Evolutionary conservation across 2,329 filamentous ascomycete genomes (phyloP).

Genomic region (Biscogniauxia marginata): DNA sequence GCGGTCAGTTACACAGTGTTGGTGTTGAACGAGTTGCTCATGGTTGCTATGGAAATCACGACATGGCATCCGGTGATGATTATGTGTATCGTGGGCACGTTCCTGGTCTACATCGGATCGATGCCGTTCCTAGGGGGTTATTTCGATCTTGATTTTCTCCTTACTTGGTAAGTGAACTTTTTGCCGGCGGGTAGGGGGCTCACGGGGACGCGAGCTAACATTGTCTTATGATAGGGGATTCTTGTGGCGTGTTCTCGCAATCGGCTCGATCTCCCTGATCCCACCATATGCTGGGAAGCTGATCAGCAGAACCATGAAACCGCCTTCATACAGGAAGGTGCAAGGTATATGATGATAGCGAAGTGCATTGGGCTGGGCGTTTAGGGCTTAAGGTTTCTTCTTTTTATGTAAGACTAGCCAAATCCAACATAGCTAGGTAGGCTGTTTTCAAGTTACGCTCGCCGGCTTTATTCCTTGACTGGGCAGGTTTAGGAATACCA

Average conservation of each 20-base stretch:
- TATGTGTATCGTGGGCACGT: conserved; percentile 77
- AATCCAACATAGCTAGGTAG: not conserved
- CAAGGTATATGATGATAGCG: conserved; percentile 56
- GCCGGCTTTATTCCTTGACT: not conserved
- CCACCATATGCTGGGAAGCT: conserved; percentile 87
- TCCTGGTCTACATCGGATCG: conserved; percentile 74
- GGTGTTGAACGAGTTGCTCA: conserved; percentile 90
- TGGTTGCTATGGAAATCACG: conserved; percentile 95
- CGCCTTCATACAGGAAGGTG: conserved; percentile 93
- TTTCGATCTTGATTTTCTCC: conserved; percentile 79
- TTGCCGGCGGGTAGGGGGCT: not conserved
- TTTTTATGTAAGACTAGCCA: not conserved
- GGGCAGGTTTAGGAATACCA: not conserved
- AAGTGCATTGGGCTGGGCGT: conserved; percentile 14
- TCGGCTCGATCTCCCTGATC: conserved; percentile 75
- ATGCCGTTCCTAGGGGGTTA: conserved; percentile 88
- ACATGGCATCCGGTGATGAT: conserved; percentile 98
- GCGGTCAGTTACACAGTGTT: conserved; percentile 89
- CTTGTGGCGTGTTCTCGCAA: conserved; percentile 81
- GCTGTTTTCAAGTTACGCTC: not conserved
- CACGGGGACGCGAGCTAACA: conserved; percentile 8
- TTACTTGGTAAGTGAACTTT: conserved; percentile 56
- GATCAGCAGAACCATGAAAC: conserved; percentile 80
- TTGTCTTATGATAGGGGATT: conserved; percentile 61
- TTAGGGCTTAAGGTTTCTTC: conserved; percentile 7